Conservation (phyloP, 2,329 filamentous ascomycete genomes). For the Myriosclerotinia curreyana region DNA sequence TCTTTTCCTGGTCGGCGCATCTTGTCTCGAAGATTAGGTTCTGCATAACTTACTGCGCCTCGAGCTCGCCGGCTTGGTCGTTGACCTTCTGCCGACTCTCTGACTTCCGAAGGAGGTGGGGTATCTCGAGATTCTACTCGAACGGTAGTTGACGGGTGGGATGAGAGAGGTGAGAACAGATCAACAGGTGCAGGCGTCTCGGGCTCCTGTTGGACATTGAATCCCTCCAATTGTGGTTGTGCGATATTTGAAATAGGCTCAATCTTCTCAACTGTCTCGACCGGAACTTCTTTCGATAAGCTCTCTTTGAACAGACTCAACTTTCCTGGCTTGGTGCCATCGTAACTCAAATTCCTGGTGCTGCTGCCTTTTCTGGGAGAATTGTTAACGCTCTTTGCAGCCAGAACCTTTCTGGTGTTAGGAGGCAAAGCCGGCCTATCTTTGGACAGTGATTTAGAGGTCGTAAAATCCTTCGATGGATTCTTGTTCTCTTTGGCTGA, state of each 20-base stretch:
- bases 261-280: not conserved
- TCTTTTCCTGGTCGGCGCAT: slow-evolving; percentile 79
- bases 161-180: slow-evolving; percentile 49
- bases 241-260: not conserved
- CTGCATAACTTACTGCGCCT: slow-evolving; percentile 72
- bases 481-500: slow-evolving; percentile 16
- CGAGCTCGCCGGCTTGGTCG: slow-evolving; percentile 66
- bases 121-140: slow-evolving; percentile 47
- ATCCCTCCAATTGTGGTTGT: slow-evolving; percentile 23
- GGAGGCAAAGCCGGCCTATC: slow-evolving; percentile 28
- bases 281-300: slow-evolving; percentile 26
- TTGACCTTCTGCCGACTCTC: slow-evolving; percentile 53
- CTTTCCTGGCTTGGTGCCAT: slow-evolving; percentile 45
- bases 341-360: slow-evolving; percentile 38
- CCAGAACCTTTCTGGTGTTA: slow-evolving; percentile 35
- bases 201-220: slow-evolving; percentile 39
- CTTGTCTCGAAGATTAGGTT: slow-evolving; percentile 77
- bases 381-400: slow-evolving; percentile 53
- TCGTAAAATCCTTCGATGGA: slow-evolving; percentile 25
- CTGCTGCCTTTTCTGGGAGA: slow-evolving; percentile 54
- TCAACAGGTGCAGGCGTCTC: slow-evolving; percentile 44
- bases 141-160: slow-evolving; percentile 43
- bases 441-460: slow-evolving; percentile 28
- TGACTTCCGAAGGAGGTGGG: slow-evolving; percentile 58
- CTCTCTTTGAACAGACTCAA: slow-evolving; percentile 35